Percentiles rank a stretch among this genome's conserved stretches.
Evolutionary conservation across 2,329 filamentous ascomycete genomes (phyloP).

Genomic region (Cadophora sp.): DNA sequence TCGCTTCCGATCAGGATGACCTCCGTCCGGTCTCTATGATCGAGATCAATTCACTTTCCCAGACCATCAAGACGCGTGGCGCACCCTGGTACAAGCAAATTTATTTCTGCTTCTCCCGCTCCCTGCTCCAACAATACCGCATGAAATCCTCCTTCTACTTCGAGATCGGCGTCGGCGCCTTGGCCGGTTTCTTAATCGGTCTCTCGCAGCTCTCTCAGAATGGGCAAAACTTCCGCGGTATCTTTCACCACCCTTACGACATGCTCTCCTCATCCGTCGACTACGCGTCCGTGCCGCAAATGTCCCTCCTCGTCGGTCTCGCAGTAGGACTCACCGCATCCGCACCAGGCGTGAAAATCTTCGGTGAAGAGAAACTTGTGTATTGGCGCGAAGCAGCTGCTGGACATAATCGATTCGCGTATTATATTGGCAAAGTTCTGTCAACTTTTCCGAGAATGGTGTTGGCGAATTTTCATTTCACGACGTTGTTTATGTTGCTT

Average conservation of each 20-base stretch:
- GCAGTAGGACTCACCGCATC: conserved; percentile 61
- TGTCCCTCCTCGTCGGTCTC: conserved; percentile 59
- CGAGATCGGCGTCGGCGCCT: conserved; percentile 58
- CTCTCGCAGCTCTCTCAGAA: conserved; percentile 56
- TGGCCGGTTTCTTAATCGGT: conserved; percentile 61
- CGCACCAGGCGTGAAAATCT: conserved; percentile 61
- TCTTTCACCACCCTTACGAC: conserved; percentile 57
- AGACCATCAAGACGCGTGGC: conserved; percentile 57
- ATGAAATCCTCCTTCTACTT: conserved; percentile 57
- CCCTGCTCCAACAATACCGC: conserved; percentile 64
- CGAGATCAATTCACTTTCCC: conserved; percentile 50
- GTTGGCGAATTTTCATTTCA: conserved; percentile 60
- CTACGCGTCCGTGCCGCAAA: conserved; percentile 56
- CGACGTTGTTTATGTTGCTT: conserved; percentile 56
- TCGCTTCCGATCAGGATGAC: conserved; percentile 36
- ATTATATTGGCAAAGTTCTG: conserved; percentile 62
- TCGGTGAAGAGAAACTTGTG: conserved; percentile 61
- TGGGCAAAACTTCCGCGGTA: conserved; percentile 59
- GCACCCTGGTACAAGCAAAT: conserved; percentile 56
- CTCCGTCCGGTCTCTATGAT: conserved; percentile 43
- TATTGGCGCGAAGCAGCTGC: conserved; percentile 62
- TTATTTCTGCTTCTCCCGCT: conserved; percentile 58
- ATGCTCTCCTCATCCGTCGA: conserved; percentile 59
- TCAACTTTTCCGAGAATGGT: conserved; percentile 58
- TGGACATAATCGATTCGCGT: conserved; percentile 61